These are phyloP conservation scores for Populus davidiana DNA, from an alignment of 345 rosid species.

Conservation along the genomic window DNA sequence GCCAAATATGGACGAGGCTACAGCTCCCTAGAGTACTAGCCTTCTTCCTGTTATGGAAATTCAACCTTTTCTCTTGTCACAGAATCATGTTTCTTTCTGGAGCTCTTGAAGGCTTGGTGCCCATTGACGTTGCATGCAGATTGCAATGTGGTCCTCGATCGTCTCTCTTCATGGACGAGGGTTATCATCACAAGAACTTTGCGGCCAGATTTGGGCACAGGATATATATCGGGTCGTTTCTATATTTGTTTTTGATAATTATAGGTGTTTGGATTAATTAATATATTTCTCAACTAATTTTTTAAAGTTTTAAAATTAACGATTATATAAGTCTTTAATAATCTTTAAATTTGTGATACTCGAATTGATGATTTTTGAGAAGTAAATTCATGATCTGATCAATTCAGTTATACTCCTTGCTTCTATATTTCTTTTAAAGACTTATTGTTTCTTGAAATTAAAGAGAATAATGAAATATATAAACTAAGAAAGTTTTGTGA, in stretches of 20 bases:
- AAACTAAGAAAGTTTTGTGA: no score
- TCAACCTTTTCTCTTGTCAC: background rate
- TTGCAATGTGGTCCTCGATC: background rate
- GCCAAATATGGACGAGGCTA: constrained; percentile 38
- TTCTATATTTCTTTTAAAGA: no score
- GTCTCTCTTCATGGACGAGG: background rate
- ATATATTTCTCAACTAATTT: rapidly evolving
- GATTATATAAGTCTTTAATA: rapidly evolving
- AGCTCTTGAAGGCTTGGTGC: no score
- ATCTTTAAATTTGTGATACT: rapidly evolving
- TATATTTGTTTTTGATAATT: no score
- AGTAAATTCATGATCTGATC: no score
- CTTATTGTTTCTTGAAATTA: no score
- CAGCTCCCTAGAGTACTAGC: constrained; percentile 8
- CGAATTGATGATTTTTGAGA: no score
- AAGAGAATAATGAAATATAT: no score
- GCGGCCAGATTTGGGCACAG: background rate
- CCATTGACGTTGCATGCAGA: background rate
- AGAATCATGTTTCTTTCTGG: background rate
- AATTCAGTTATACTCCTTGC: no score
- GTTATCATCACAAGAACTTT: background rate
- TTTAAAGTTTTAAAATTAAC: no score
- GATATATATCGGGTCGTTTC: no score
- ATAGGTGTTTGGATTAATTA: rapidly evolving
- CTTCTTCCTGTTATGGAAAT: constrained; percentile 32